Base-by-base conservation (phyloP, 176 grass and related monocot genomes). In the Rhipidocladum racemiflorum region DNA sequence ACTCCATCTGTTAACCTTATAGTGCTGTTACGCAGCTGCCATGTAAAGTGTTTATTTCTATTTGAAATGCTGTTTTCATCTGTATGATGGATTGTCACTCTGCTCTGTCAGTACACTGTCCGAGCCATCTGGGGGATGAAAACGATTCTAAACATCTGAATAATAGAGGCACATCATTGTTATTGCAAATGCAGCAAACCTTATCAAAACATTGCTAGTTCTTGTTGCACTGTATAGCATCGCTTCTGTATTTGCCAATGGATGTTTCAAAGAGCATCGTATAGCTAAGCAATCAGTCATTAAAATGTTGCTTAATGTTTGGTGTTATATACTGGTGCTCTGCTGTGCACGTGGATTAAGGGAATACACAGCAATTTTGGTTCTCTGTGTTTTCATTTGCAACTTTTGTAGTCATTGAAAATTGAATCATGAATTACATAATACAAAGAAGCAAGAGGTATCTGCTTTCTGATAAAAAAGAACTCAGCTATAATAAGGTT, bases 381-480 rank as follows among this genome's bases (percentile, higher is more conserved):
- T 67, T 84, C 49, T 38, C 21, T 61, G 10, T 80, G 16, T n/a
- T 56, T 84, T 43, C 32, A 49, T 70, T 56, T 77, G 66, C 44
- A 76, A 76, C 7, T 14, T 55, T 27, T 56, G 43, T 64, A 30
- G n/a, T 53, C 11, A n/a, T 61, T 43, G 23, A 55, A 66, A 78
- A 65, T 71, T 76, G 29, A 24, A 75, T 55, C 45, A 70, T 85
- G 64, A 67, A 18, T 42, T 49, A 46, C 20, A 61, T 72, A 35
- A 2, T 30, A 72, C 20, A 7, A 81, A 89, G 27, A 72, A 85
- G 44, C 42, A 72, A 79, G 70, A 65, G 1, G 0, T 55, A 77
- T 86, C 18, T 82, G 18, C 30, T 82, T 66, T 73, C 49, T 78
- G 38, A 71, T 65, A 32, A 77, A 83, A 82, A 23, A 21, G 5